These are phyloP conservation scores for Candida germanica DNA, from an alignment of 805 yeast genomes.

Conservation along the genomic window DNA sequence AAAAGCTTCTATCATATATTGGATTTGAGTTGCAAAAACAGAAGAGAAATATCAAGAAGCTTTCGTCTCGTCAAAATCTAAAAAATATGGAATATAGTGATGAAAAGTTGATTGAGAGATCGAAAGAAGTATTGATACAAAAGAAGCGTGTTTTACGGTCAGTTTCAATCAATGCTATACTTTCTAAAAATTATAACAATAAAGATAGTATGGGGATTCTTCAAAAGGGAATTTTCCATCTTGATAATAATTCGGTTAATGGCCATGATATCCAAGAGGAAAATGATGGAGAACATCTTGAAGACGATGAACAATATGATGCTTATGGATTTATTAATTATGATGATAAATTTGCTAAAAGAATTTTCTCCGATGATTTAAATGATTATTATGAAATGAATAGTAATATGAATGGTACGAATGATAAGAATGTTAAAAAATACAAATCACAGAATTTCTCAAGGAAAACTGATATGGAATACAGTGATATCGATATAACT, in stretches of 20 bases:
- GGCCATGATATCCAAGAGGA: conserved; percentile 19
- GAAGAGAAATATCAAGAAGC: conserved; percentile 38
- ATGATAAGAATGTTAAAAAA: conserved; percentile 26
- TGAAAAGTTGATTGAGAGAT: conserved; percentile 48
- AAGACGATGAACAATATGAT: conserved; percentile 27
- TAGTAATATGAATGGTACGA: conserved; percentile 11
- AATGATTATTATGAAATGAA: conserved; percentile 23
- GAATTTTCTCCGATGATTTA: conserved; percentile 27
- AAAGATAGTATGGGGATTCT: conserved; percentile 11
- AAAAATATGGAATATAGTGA: conserved; percentile 47
- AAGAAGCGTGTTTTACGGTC: conserved; percentile 42
- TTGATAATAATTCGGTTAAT: conserved; percentile 4
- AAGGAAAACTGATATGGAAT: conserved; percentile 1
- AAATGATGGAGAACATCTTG: conserved; percentile 8
- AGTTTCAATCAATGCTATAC: conserved; percentile 30
- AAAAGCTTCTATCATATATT: conserved; percentile 53
- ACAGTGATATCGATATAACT: conserved; percentile 7
- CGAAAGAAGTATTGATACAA: conserved; percentile 43
- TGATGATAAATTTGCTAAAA: conserved; percentile 20
- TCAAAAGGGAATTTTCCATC: conserved; percentile 15
- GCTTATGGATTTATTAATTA: conserved; percentile 30
- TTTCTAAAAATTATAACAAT: conserved; percentile 17
- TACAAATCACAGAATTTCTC: conserved; percentile 32
- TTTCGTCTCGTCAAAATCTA: conserved; percentile 35
- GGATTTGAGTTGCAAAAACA: conserved; percentile 54